Evolutionary conservation across 1,139 yeast genomes (phyloP), one percentile per base, ranked within the genome.

Genomic region (Sugiyamaella castrensis): DNA sequence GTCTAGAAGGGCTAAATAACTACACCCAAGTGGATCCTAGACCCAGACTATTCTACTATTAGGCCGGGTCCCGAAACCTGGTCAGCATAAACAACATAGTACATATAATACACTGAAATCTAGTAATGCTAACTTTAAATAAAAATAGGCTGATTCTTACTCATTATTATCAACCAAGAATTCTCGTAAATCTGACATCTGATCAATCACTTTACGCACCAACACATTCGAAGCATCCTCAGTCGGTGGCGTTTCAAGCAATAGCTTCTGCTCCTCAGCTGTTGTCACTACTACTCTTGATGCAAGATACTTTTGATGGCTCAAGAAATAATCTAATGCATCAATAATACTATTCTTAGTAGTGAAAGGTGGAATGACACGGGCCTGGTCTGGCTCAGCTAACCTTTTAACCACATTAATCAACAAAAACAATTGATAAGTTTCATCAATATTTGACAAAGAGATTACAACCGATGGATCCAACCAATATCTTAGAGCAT

Each of bases 271-370:
- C 59, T 87, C 94, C 49, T 85, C 94, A 1, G 72, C 50, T 3
- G 81, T 76, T 11, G 85, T 76, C 1, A 91, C 80, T 2, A 76
- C 73, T 2, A 87, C 74, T 53, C 94, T 72, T 5, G 94, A 79
- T 5, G 86, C 77, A 53, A 91, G 71, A 56, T 82, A 89, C 64
- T 87, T 87, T 12, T 96, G 96, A 66, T 91, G 97, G 37, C 91
- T 83, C 54, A 88, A 72, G 47, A 89, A 73, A 59, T 87, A 84
- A 48, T 79, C 81, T 54, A 88, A 68, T 16, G 83, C 77, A 44
- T 75, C 79, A 15, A 73, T 70, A 56, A 88, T 75, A 28, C 78
- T 80, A 2, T 43, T 43, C 30, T 41, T 48, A 9, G 42, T 34
- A 10, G 50, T 37, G 26, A 46, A 42, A 9, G 39, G 46, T 4